Evolutionary conservation across 176 grass and related monocot genomes (phyloP).

Genomic region (Zizania latifolia): DNA sequence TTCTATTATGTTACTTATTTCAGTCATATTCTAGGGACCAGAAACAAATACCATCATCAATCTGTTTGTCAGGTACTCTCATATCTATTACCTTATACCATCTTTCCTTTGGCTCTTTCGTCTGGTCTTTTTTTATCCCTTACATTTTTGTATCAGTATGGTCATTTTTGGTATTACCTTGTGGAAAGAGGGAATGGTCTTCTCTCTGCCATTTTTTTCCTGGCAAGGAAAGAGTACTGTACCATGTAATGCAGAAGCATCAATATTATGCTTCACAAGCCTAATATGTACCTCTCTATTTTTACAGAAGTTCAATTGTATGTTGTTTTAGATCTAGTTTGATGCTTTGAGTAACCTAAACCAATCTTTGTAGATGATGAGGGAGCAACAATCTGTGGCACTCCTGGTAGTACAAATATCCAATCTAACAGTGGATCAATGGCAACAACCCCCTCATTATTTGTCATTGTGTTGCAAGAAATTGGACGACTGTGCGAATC

Average conservation of each 20-base stretch:
- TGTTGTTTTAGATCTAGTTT: not conserved
- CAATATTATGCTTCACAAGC: not conserved
- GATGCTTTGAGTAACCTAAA: slow-evolving; percentile 16
- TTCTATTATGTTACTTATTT: slow-evolving; percentile 19
- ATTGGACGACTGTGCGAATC: too few species aligned
- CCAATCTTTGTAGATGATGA: too few species aligned
- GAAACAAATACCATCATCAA: too few species aligned
- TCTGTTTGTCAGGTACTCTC: too few species aligned
- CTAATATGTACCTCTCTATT: not conserved
- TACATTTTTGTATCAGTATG: not conserved
- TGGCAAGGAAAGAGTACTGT: not conserved
- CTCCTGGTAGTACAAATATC: slow-evolving; percentile 36
- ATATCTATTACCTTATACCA: not conserved
- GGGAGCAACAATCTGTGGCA: slow-evolving; percentile 20
- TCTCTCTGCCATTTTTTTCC: not conserved
- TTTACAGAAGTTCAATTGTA: not conserved
- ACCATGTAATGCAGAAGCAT: not conserved
- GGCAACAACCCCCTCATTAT: slow-evolving; percentile 26
- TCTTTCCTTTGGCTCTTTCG: not conserved
- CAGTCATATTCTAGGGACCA: slow-evolving; percentile 43
- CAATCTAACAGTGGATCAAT: slow-evolving; percentile 41
- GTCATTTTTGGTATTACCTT: too few species aligned
- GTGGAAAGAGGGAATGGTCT: slow-evolving; percentile 1
- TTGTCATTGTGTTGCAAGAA: too few species aligned
- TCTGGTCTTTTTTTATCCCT: not conserved